phyloP scores from a whole-genome alignment of 1,284 basidiomycete species.

The Heliocybe sulcata region DNA sequence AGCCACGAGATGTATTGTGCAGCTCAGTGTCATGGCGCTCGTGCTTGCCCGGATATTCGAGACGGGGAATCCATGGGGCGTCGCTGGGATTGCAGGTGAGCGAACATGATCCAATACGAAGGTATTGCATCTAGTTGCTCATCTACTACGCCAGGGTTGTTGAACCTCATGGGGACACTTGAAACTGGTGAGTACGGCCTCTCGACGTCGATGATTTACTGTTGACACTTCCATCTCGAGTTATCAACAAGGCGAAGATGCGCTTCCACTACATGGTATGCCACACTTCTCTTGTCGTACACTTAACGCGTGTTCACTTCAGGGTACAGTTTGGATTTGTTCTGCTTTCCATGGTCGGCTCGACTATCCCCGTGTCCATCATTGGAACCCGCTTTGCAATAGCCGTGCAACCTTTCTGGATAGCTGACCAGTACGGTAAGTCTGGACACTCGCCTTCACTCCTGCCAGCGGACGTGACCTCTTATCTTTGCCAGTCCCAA shows the following conservation, averaged over 20 bases:
- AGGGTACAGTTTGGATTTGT: conserved; percentile 58
- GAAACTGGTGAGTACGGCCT: conserved; percentile 45
- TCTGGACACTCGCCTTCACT: too few relatives aligned
- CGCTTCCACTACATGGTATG: conserved; percentile 70
- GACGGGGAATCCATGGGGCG: conserved; percentile 65
- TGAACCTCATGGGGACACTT: conserved; percentile 68
- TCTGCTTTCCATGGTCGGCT: conserved; percentile 61
- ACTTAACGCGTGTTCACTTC: neutral
- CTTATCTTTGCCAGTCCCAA: conserved; percentile 49
- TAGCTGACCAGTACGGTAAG: conserved; percentile 73
- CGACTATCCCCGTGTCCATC: conserved; percentile 76
- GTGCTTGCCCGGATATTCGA: conserved; percentile 72
- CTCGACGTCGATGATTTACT: neutral
- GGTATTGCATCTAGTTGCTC: conserved; percentile 37
- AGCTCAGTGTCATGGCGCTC: conserved; percentile 67
- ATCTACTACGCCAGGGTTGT: conserved; percentile 43
- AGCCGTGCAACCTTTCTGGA: conserved; percentile 73
- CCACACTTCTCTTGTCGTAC: conserved; percentile 2
- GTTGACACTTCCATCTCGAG: conserved; percentile 24
- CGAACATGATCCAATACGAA: conserved; percentile 8
- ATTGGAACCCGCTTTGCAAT: conserved; percentile 75
- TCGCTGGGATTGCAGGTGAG: conserved; percentile 67
- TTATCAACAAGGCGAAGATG: conserved; percentile 69
- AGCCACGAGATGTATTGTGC: conserved; percentile 66
- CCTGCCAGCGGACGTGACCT: too few relatives aligned